These are phyloP conservation scores for Lasiodiplodia citricola DNA, from an alignment of 2,329 filamentous ascomycete genomes.

Conservation along the genomic window DNA sequence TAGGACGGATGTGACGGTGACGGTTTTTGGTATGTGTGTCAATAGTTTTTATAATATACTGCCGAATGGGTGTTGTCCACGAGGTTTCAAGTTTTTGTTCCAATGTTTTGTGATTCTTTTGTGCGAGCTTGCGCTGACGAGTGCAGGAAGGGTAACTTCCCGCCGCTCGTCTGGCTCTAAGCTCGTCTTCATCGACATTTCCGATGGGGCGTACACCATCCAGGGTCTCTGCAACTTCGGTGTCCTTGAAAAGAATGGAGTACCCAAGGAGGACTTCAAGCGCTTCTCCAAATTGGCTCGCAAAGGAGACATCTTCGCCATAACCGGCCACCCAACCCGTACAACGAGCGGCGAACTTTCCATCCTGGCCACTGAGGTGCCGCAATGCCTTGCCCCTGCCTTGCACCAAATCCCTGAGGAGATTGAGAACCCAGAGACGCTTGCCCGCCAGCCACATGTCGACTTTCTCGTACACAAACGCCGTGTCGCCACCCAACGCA, in stretches of 20 bases:
- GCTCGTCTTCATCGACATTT: constrained; percentile 83
- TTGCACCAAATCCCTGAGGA: constrained; percentile 78
- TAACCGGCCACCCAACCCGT: constrained; percentile 72
- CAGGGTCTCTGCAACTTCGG: constrained; percentile 78
- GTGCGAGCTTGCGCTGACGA: constrained; percentile 33
- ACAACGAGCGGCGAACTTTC: constrained; percentile 79
- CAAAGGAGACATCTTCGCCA: constrained; percentile 71
- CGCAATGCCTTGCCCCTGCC: constrained; percentile 75
- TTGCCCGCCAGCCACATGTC: constrained; percentile 79
- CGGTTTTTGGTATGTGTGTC: constrained; percentile 41
- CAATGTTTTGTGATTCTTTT: background rate
- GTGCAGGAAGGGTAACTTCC: constrained; percentile 73
- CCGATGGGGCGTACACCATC: constrained; percentile 72
- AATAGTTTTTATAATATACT: constrained; percentile 11
- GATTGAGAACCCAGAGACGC: constrained; percentile 72
- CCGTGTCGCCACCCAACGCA: constrained; percentile 70
- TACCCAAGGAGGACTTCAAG: constrained; percentile 57
- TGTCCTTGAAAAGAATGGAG: constrained; percentile 49
- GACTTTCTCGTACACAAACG: constrained; percentile 80
- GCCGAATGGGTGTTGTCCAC: background rate
- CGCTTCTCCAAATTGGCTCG: constrained; percentile 69
- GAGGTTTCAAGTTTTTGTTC: background rate
- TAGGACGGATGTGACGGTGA: constrained; percentile 36
- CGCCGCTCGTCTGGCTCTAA: constrained; percentile 75
- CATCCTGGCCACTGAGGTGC: constrained; percentile 70